Conservation (phyloP, 2,329 filamentous ascomycete species). For the Xylaria sp. region DNA sequence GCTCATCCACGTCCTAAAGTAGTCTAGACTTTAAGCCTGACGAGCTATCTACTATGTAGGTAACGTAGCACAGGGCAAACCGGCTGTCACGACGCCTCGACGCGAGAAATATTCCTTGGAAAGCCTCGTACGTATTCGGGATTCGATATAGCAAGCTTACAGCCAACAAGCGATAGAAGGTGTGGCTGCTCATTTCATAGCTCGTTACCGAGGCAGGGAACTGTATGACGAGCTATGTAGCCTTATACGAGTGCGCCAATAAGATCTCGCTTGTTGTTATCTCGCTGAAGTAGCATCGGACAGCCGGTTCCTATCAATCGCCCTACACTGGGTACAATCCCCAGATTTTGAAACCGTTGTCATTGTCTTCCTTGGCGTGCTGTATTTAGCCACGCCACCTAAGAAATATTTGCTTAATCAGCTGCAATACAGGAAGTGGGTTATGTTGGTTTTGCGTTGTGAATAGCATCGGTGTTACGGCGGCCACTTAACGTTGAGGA, state of each 20-base stretch:
- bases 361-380: not conserved
- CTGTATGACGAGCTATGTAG: not conserved
- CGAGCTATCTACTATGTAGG: too few species aligned
- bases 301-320: not conserved
- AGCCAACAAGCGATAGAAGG: not conserved
- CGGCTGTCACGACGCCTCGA: not conserved
- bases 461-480: not conserved
- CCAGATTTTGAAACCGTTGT: not conserved
- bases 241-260: not conserved
- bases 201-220: not conserved
- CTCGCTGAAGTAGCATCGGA: not conserved
- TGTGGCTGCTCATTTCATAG: slow-evolving; percentile 1
- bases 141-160: not conserved
- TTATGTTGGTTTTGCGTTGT: not conserved
- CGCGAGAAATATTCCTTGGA: not conserved
- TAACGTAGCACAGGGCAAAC: not conserved
- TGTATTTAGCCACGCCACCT: not conserved
- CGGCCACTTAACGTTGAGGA: not conserved
- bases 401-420: not conserved
- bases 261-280: not conserved
- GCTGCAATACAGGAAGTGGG: slow-evolving; percentile 3
- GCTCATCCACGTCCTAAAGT: too few species aligned
- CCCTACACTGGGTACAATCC: not conserved
- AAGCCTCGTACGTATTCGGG: not conserved
- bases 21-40: too few species aligned